phyloP scores from a whole-genome alignment of 768 basidiomycete genomes.

The Leccinellum luteum region DNA sequence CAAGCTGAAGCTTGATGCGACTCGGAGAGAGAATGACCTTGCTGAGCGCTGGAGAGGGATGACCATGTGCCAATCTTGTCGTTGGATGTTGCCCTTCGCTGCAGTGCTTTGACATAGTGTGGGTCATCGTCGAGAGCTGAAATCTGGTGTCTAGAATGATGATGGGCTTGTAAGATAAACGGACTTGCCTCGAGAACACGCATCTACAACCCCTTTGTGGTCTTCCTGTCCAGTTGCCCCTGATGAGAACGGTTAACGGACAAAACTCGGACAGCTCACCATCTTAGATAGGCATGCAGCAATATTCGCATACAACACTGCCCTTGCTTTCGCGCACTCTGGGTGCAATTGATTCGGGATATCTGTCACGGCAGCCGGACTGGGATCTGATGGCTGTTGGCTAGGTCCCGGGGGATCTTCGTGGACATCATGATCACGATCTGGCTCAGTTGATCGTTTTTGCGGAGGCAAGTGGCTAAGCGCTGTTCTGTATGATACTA shows the following conservation, averaged over 20 bases:
- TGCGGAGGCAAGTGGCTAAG: conserved; percentile 64
- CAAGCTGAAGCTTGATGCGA: not conserved
- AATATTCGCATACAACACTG: conserved; percentile 83
- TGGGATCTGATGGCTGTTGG: conserved; percentile 10
- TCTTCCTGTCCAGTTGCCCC: conserved; percentile 51
- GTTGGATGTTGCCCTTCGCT: conserved; percentile 85
- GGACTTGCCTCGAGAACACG: conserved; percentile 69
- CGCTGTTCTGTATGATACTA: conserved; percentile 66
- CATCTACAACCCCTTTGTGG: conserved; percentile 74
- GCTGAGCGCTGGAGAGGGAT: conserved; percentile 75
- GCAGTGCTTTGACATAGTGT: conserved; percentile 80
- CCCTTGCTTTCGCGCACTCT: conserved; percentile 57
- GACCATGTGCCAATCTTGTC: conserved; percentile 82
- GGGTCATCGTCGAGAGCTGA: conserved; percentile 86
- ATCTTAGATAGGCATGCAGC: conserved; percentile 81
- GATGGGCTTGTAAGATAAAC: not conserved
- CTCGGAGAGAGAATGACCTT: conserved; percentile 70
- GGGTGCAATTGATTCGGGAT: conserved; percentile 36
- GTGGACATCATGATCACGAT: conserved; percentile 16
- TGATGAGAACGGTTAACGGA: not conserved
- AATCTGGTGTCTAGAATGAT: conserved; percentile 3
- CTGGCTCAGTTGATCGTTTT: conserved; percentile 18
- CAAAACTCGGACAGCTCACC: conserved; percentile 41
- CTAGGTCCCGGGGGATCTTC: conserved; percentile 20
- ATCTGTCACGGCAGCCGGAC: conserved; percentile 6